A percentile compares a stretch with the other conserved stretches of the same genome.
phyloP scores from a whole-genome alignment of 441 rosid genomes.

The Flueggea neowawraea region DNA sequence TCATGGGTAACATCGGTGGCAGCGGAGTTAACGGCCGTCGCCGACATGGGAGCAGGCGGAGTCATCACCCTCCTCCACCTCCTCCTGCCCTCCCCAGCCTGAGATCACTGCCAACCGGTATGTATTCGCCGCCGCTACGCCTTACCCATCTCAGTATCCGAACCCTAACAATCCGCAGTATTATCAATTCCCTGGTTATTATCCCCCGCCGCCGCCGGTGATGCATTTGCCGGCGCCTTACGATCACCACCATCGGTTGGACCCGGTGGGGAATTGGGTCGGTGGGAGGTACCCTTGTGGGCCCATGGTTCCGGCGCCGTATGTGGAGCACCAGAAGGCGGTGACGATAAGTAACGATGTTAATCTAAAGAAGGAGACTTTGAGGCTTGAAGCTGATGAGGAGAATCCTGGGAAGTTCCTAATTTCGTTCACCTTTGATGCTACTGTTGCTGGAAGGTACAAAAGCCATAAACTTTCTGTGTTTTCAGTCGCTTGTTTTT shows the following conservation, averaged over 20 bases:
- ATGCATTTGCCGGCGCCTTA: slow-evolving; percentile 71
- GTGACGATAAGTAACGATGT: slow-evolving; percentile 80
- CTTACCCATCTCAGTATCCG: slow-evolving; percentile 59
- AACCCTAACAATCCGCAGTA: slow-evolving; percentile 46
- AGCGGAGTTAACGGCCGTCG: slow-evolving; percentile 49
- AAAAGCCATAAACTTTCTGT: neutral
- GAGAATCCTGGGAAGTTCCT: slow-evolving; percentile 61
- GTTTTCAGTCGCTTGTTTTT: neutral
- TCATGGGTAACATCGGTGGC: slow-evolving; percentile 72
- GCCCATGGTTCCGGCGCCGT: slow-evolving; percentile 58
- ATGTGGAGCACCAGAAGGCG: slow-evolving; percentile 90
- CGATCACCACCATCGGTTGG: slow-evolving; percentile 55
- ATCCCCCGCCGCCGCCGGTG: slow-evolving; percentile 51
- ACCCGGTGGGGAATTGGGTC: slow-evolving; percentile 46
- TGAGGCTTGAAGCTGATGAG: slow-evolving; percentile 65
- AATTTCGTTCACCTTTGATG: slow-evolving; percentile 90
- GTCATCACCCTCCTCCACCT: slow-evolving; percentile 43
- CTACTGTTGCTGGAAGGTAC: slow-evolving; percentile 88
- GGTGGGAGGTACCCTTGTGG: slow-evolving; percentile 67
- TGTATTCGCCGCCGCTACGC: slow-evolving; percentile 87
- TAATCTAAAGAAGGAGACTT: slow-evolving; percentile 81
- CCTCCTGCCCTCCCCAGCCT: slow-evolving; percentile 52
- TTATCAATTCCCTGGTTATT: slow-evolving; percentile 71
- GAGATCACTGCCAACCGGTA: slow-evolving; percentile 66
- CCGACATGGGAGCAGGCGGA: slow-evolving; percentile 37